Base-by-base conservation (phyloP, 257 asterid genomes). In the Petunia secreta region DNA sequence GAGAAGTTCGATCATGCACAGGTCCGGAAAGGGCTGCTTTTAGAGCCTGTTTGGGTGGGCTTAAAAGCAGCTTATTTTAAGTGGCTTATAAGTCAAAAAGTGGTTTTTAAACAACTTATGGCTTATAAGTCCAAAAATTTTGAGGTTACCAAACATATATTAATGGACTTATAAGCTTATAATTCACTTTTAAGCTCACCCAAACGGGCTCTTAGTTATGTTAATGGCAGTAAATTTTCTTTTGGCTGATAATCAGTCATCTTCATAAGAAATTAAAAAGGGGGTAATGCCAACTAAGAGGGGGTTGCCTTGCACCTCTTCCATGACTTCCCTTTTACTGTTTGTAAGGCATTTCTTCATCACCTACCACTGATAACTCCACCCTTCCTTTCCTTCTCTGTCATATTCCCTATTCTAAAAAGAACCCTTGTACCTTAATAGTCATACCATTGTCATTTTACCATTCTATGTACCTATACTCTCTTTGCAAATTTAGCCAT, bases 291-390 rank as follows among this genome's bases (percentile, higher is more conserved):
- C 84, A 91, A 82, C 89, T 83, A 83, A 85, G 57, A 82, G 85
- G 73, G 69, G 79, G 87, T 40, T 85, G 82, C 88, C 86, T 82
- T 85, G 81, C 84, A 83, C 81, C 88, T 87, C 81, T 86, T 77
- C 75, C 79, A 80, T 91, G 86, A 89, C 94, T 89, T 91, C 83
- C 76, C 86, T 86, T 84, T 88, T 83, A 91, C 94, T 88, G 91
- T 84, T 86, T 77, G 77, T 48, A 83, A 85, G 91, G 80, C 87
- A 75, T 88, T 91, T 90, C 65, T 89, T 88, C 86, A 88, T 83
- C 86, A 90, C 97, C 97, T 86, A 93, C 89, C 90, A 81, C 79
- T 88, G 96, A 93, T 85, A 89, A 92, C 92, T 89, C 91, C 92
- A 85, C 84, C 84, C 84, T 87, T 75, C 83, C 87, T 84, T 75